A percentile compares a stretch with the other conserved stretches of the same genome.
Conservation (phyloP, 1,139 yeast genomes). For the Zygosaccharomyces sapae region DNA sequence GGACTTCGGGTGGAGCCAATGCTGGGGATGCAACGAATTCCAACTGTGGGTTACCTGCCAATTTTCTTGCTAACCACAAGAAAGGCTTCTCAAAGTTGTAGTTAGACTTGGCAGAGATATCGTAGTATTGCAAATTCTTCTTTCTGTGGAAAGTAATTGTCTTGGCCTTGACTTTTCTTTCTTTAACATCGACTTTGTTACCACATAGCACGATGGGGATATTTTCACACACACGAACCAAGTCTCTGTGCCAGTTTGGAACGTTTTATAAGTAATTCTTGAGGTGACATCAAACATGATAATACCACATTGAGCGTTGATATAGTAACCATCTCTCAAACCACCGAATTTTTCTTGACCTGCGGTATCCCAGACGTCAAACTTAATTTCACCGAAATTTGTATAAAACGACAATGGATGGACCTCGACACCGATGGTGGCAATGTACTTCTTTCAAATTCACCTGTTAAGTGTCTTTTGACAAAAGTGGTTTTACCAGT, state of each 20-base stretch:
- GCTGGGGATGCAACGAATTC: slow-evolving; percentile 99
- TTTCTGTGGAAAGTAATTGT: slow-evolving; percentile 99
- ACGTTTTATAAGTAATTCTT: slow-evolving; percentile 99
- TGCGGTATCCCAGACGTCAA: slow-evolving; percentile 99
- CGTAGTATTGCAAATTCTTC: slow-evolving; percentile 99
- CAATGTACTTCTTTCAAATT: slow-evolving; percentile 97
- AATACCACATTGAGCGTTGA: slow-evolving; percentile 99
- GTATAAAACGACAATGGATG: slow-evolving; percentile 98
- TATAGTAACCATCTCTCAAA: slow-evolving; percentile 98
- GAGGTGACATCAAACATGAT: slow-evolving; percentile 99
- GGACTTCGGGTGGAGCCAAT: slow-evolving; percentile 99
- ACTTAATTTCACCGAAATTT: slow-evolving; percentile 97
- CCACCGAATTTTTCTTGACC: slow-evolving; percentile 99
- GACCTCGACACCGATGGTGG: slow-evolving; percentile 99
- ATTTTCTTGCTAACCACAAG: slow-evolving; percentile 99
- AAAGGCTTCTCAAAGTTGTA: slow-evolving; percentile 99
- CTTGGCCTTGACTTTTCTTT: slow-evolving; percentile 99
- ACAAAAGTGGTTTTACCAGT: slow-evolving; percentile 99
- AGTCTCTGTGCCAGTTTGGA: slow-evolving; percentile 99
- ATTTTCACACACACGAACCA: slow-evolving; percentile 99
- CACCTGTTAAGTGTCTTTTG: slow-evolving; percentile 99
- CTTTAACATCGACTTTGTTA: slow-evolving; percentile 99
- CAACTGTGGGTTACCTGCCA: slow-evolving; percentile 95
- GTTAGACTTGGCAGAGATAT: slow-evolving; percentile 98
- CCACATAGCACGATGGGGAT: slow-evolving; percentile 99